These are phyloP conservation scores for Exophiala xenobiotica DNA, from an alignment of 2,329 filamentous ascomycete genomes.

Conservation along the genomic window DNA sequence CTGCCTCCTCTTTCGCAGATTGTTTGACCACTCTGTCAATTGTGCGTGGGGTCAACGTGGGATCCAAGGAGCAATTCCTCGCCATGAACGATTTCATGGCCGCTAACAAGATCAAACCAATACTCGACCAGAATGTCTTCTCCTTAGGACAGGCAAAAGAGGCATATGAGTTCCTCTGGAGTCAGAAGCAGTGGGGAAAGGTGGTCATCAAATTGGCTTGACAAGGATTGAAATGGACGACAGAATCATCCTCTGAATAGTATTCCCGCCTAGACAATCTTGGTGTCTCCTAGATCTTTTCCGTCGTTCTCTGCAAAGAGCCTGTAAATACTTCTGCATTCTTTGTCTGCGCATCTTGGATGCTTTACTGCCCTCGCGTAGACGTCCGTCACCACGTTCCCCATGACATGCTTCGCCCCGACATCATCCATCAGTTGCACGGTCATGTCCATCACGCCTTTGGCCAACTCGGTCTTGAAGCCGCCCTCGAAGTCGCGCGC, in stretches of 20 bases:
- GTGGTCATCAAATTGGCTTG: constrained; percentile 41
- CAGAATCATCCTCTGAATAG: neutral
- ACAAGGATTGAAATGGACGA: too few species aligned
- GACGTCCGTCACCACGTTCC: constrained; percentile 49
- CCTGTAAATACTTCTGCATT: constrained; percentile 56
- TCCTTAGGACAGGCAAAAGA: constrained; percentile 52
- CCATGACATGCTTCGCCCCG: constrained; percentile 51
- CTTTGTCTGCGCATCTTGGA: constrained; percentile 51
- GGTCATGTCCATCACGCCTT: constrained; percentile 58
- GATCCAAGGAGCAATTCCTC: constrained; percentile 55
- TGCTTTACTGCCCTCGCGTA: constrained; percentile 55
- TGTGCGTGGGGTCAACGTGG: constrained; percentile 58
- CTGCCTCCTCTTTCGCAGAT: constrained; percentile 54
- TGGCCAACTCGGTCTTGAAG: constrained; percentile 59
- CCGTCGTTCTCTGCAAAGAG: constrained; percentile 12
- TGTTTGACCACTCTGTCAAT: constrained; percentile 52
- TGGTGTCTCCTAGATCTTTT: neutral
- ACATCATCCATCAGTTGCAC: constrained; percentile 54
- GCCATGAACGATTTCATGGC: constrained; percentile 61
- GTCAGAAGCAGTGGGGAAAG: constrained; percentile 57
- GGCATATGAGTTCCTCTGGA: constrained; percentile 56
- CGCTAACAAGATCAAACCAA: constrained; percentile 57
- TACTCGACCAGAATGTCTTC: constrained; percentile 60
- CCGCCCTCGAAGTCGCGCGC: constrained; percentile 39
- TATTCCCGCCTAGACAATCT: neutral